Conservation (phyloP, 192 early-diverging fungal genomes). For the Dissophora globulifera region DNA sequence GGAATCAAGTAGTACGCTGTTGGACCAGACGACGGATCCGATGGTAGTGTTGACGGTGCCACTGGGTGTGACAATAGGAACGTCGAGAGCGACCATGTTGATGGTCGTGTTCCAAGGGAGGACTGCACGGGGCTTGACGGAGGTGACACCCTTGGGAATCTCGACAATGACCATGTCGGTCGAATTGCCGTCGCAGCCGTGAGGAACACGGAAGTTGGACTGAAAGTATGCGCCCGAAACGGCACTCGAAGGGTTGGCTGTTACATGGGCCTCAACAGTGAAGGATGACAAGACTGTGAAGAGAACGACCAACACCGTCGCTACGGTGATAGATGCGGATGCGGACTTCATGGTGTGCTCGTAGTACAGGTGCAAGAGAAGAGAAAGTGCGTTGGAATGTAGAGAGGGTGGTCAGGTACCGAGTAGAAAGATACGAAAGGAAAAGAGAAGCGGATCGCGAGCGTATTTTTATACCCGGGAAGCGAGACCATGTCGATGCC, state of each 20-base stretch:
- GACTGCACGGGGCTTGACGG: constrained; percentile 39
- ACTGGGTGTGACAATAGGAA: constrained; percentile 36
- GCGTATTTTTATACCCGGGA: no score
- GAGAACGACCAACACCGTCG: constrained; percentile 33
- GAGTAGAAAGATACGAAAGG: no score
- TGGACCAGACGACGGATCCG: constrained; percentile 41
- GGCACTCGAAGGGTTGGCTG: constrained; percentile 42
- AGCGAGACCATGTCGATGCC: no score
- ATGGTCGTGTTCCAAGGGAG: constrained; percentile 43
- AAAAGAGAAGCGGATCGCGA: no score
- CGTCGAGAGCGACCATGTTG: constrained; percentile 39
- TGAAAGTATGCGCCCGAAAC: constrained; percentile 41
- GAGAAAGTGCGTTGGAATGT: not conserved
- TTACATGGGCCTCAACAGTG: constrained; percentile 48
- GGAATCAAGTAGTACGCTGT: constrained; percentile 18
- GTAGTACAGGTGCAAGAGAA: not conserved
- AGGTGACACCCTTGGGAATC: constrained; percentile 47
- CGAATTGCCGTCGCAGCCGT: constrained; percentile 47
- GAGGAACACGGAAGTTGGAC: constrained; percentile 52
- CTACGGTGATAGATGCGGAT: constrained; percentile 22
- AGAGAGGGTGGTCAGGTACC: no score
- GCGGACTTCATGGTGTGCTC: constrained; percentile 56
- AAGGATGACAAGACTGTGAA: constrained; percentile 21
- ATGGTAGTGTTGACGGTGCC: constrained; percentile 47
- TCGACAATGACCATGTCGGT: constrained; percentile 43